A percentile compares a stretch with the other conserved stretches of the same genome.
phyloP scores from a whole-genome alignment of 306 rosid genomes.

The Senna siamea region DNA sequence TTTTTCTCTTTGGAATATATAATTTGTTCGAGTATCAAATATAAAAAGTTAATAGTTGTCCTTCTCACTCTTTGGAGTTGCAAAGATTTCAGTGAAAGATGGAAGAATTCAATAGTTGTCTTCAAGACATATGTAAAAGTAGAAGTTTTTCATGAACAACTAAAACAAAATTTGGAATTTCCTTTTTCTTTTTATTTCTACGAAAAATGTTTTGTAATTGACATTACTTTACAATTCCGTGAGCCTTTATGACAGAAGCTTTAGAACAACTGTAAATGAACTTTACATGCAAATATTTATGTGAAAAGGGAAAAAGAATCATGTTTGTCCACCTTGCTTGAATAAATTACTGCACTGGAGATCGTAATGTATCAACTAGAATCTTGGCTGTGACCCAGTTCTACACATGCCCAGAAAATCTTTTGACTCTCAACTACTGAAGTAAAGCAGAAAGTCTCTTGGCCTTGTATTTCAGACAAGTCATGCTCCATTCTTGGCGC shows the following conservation, averaged over 20 bases:
- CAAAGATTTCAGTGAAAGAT: too few species aligned
- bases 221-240: background rate
- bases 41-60: too few species aligned
- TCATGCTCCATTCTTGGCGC: constrained; percentile 36
- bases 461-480: background rate
- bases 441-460: background rate
- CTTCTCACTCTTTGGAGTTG: too few species aligned
- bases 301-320: background rate
- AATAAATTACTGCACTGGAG: background rate
- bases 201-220: background rate
- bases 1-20: too few species aligned
- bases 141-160: background rate
- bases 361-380: background rate
- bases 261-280: background rate
- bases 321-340: background rate
- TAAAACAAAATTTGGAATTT: background rate
- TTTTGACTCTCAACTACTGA: background rate
- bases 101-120: background rate
- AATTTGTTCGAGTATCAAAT: too few species aligned
- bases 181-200: background rate
- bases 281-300: constrained; percentile 1
- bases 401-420: background rate
- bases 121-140: too few species aligned
- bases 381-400: constrained; percentile 1
- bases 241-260: background rate